Conservation (phyloP, 345 rosid species). For the Tarenaya hassleriana region DNA sequence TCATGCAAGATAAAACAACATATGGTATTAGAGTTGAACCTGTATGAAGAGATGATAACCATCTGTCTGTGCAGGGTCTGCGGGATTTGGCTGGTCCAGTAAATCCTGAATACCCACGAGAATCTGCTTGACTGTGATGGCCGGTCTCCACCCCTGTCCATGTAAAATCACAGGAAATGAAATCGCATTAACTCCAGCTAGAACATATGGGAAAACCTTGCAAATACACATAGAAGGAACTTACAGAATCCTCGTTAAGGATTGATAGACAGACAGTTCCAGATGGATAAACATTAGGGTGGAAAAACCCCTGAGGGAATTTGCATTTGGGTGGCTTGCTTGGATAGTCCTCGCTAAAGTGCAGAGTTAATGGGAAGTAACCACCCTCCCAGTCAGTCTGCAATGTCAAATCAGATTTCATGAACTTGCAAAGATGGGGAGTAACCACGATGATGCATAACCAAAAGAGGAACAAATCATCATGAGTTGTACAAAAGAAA, state of each 20-base stretch:
- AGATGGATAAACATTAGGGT: slow-evolving; percentile 89
- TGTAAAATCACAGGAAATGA: neutral
- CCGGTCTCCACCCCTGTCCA: slow-evolving; percentile 86
- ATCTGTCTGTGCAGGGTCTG: slow-evolving; percentile 89
- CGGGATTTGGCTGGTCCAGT: slow-evolving; percentile 80
- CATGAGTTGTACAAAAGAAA: no score
- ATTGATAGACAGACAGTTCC: slow-evolving; percentile 89
- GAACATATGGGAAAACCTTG: neutral
- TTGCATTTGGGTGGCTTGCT: slow-evolving; percentile 92
- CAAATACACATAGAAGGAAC: slow-evolving; percentile 21
- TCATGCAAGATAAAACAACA: no score
- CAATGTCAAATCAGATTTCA: slow-evolving; percentile 12
- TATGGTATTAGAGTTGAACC: slow-evolving; percentile 30
- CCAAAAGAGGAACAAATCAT: no score
- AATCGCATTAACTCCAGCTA: neutral
- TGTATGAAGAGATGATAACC: slow-evolving; percentile 88
- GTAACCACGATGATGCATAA: no score
- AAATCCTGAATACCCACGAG: slow-evolving; percentile 86
- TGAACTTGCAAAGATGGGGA: no score
- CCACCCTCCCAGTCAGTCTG: slow-evolving; percentile 98
- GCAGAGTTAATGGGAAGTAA: slow-evolving; percentile 64
- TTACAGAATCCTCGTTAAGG: slow-evolving; percentile 80
- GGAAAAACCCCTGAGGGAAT: slow-evolving; percentile 76
- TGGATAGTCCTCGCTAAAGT: slow-evolving; percentile 83
- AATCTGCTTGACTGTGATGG: slow-evolving; percentile 85